A percentile compares a stretch with the other conserved stretches of the same genome.
Conservation (phyloP, 768 basidiomycete genomes). For the Gelatoporia subvermispora region DNA sequence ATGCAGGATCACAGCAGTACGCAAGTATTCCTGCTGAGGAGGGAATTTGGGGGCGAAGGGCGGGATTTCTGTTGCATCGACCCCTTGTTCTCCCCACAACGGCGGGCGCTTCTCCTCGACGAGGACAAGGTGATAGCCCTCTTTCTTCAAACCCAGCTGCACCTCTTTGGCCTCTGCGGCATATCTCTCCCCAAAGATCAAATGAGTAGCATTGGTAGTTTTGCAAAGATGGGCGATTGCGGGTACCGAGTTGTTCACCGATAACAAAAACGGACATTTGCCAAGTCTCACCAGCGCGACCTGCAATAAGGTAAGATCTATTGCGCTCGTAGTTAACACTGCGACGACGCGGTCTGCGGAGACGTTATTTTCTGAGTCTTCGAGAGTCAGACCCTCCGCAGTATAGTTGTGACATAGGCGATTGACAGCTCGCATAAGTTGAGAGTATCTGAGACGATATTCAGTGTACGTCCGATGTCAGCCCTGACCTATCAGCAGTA, state of each 20-base stretch:
- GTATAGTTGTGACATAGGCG: slow-evolving; percentile 28
- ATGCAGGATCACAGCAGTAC: slow-evolving; percentile 38
- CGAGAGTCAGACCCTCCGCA: slow-evolving; percentile 20
- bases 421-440: slow-evolving; percentile 4
- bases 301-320: slow-evolving; percentile 38
- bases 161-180: slow-evolving; percentile 29
- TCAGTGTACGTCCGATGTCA: background rate
- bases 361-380: slow-evolving; percentile 15
- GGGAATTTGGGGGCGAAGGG: slow-evolving; percentile 23
- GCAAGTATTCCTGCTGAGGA: slow-evolving; percentile 27
- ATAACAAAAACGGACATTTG: slow-evolving; percentile 33
- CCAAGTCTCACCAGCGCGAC: slow-evolving; percentile 38
- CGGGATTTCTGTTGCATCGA: slow-evolving; percentile 24
- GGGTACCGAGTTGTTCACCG: slow-evolving; percentile 41
- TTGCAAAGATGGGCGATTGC: slow-evolving; percentile 41
- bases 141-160: slow-evolving; percentile 21
- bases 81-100: slow-evolving; percentile 36
- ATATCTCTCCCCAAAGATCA: slow-evolving; percentile 38
- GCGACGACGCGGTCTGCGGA: slow-evolving; percentile 32
- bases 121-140: slow-evolving; percentile 18
- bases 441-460: slow-evolving; percentile 1
- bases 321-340: slow-evolving; percentile 33
- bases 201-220: slow-evolving; percentile 30
- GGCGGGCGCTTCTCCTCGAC: slow-evolving; percentile 34
- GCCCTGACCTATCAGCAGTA: no score